These are phyloP conservation scores for Coleophoma crateriformis DNA, from an alignment of 2,329 filamentous ascomycete genomes.

Conservation along the genomic window DNA sequence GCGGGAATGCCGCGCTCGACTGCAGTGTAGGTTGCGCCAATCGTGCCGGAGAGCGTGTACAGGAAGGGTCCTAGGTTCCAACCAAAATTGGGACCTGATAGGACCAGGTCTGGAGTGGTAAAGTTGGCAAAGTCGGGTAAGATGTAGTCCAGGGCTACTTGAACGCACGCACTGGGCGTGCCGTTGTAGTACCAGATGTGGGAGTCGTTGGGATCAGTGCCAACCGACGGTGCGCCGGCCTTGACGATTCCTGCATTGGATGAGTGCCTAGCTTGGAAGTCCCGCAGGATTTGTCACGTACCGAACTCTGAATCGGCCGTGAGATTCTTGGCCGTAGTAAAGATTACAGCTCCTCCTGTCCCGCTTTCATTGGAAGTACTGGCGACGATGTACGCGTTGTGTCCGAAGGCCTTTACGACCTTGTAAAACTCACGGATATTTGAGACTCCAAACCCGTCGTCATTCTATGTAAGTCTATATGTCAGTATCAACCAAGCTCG, in stretches of 20 bases:
- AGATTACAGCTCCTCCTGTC: constrained; percentile 37
- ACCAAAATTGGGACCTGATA: constrained; percentile 51
- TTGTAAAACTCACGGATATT: constrained; percentile 36
- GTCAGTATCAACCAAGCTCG: not conserved
- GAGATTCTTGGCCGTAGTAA: constrained; percentile 36
- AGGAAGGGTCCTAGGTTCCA: constrained; percentile 48
- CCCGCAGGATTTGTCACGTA: not conserved
- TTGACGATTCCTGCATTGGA: constrained; percentile 30
- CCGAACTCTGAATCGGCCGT: constrained; percentile 35
- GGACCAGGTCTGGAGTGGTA: constrained; percentile 44
- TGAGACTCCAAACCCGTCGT: constrained; percentile 35
- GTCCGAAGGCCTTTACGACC: constrained; percentile 28
- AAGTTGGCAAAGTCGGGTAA: constrained; percentile 42
- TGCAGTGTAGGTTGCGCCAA: constrained; percentile 45
- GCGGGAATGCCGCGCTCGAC: constrained; percentile 42
- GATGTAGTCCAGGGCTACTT: constrained; percentile 51
- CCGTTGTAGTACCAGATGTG: constrained; percentile 58
- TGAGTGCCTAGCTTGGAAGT: not conserved
- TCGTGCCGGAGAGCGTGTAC: constrained; percentile 44
- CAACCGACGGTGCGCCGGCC: constrained; percentile 40
- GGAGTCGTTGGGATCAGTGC: constrained; percentile 43
- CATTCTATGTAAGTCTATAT: constrained; percentile 17
- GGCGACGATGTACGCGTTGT: constrained; percentile 36
- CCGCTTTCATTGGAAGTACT: constrained; percentile 37
- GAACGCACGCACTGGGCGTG: constrained; percentile 48